These are phyloP conservation scores for Exidia glandulosa DNA, from an alignment of 768 basidiomycete species.

Conservation along the genomic window DNA sequence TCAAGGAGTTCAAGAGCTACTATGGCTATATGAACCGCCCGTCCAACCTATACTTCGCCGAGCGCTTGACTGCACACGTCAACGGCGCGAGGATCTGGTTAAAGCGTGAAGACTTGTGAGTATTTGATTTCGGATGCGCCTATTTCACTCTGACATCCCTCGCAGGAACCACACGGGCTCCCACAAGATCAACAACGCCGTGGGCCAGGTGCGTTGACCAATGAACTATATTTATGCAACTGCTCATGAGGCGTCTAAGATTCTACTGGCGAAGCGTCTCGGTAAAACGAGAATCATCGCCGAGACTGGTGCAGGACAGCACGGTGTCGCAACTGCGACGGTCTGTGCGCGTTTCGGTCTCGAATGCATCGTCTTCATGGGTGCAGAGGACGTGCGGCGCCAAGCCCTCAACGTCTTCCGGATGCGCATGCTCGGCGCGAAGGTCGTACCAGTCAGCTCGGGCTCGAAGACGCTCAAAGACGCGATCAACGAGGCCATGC, in stretches of 20 bases:
- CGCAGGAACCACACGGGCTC: conserved; percentile 92
- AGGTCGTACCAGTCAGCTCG: conserved; percentile 87
- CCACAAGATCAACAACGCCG: conserved; percentile 98
- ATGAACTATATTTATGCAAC: background rate
- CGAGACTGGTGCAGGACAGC: conserved; percentile 97
- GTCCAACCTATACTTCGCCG: conserved; percentile 82
- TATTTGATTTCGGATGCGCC: conserved; percentile 1
- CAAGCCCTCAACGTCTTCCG: conserved; percentile 97
- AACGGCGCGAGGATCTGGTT: conserved; percentile 97
- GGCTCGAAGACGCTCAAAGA: conserved; percentile 95
- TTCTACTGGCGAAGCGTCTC: conserved; percentile 83
- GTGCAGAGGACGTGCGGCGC: conserved; percentile 89
- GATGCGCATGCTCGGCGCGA: conserved; percentile 93
- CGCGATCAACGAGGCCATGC: conserved; percentile 95
- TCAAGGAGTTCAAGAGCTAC: conserved; percentile 79
- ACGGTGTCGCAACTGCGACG: conserved; percentile 97
- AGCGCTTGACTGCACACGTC: conserved; percentile 78
- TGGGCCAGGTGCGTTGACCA: conserved; percentile 64
- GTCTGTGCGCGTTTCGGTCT: conserved; percentile 94
- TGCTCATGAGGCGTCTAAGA: conserved; percentile 36
- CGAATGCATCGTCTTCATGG: conserved; percentile 97
- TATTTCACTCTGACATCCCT: too few relatives aligned
- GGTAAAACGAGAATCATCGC: conserved; percentile 97
- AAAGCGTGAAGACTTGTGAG: conserved; percentile 87
- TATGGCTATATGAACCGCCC: conserved; percentile 95